phyloP scores from a whole-genome alignment of 768 basidiomycete species.

The Mycena olivaceomarginata region DNA sequence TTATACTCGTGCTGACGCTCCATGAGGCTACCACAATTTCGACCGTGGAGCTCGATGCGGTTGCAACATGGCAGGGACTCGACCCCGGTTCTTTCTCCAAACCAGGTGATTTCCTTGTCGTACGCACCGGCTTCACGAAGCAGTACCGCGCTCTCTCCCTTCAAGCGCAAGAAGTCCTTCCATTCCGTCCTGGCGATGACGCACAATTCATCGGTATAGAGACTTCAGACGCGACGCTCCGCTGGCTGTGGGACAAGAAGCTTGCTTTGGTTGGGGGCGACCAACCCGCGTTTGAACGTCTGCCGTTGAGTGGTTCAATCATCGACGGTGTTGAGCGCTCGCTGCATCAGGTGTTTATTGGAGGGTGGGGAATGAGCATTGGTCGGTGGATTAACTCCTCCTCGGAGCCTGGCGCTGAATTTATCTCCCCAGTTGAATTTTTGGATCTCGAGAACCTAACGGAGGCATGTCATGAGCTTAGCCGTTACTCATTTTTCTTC shows the following conservation, averaged over 20 bases:
- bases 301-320: neutral
- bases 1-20: neutral
- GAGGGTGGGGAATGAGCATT: conserved; percentile 39
- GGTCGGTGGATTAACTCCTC: neutral
- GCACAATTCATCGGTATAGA: conserved; percentile 21
- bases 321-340: conserved; percentile 6
- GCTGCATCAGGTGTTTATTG: conserved; percentile 39
- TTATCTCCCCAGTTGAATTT: conserved; percentile 19
- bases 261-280: conserved; percentile 34
- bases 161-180: conserved; percentile 31
- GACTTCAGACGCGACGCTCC: conserved; percentile 28
- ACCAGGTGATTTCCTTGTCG: conserved; percentile 41
- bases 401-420: neutral
- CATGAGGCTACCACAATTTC: conserved; percentile 17
- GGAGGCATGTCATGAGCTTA: conserved; percentile 27
- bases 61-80: conserved; percentile 38
- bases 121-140: conserved; percentile 40
- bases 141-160: conserved; percentile 29
- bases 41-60: conserved; percentile 24
- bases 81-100: conserved; percentile 23
- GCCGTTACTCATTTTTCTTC: conserved; percentile 32
- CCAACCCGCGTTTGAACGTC: conserved; percentile 32
- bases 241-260: conserved; percentile 44
- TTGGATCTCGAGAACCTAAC: conserved; percentile 28
- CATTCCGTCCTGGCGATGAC: conserved; percentile 16